Evolutionary conservation across 2,329 filamentous ascomycete species (phyloP).

Genomic region (Penicillium sp.): DNA sequence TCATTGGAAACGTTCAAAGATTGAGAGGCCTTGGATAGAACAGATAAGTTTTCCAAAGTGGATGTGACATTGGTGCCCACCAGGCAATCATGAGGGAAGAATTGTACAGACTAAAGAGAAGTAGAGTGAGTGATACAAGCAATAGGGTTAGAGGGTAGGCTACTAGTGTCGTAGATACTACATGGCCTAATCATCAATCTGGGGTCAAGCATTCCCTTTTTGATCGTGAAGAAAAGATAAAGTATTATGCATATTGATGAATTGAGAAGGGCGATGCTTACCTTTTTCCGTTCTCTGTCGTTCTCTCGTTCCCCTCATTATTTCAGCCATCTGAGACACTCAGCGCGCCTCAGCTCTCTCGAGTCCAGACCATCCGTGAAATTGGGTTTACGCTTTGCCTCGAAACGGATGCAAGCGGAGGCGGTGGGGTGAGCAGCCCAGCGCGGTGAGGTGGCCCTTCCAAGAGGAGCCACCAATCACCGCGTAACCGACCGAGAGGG

Average conservation of each 20-base stretch:
- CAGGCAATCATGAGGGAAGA: no score
- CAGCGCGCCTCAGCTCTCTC: not conserved
- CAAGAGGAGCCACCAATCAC: conserved; percentile 1
- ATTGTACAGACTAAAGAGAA: no score
- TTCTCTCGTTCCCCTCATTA: not conserved
- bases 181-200: no score
- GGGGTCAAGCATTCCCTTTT: not conserved
- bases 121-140: no score
- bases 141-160: no score
- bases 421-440: conserved; percentile 3
- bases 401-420: conserved; percentile 20
- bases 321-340: not conserved
- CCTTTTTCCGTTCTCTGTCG: not conserved
- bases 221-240: not conserved
- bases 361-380: conserved; percentile 13
- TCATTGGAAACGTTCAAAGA: no score
- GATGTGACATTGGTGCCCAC: no score
- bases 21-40: no score
- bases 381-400: conserved; percentile 16
- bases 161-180: no score
- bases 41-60: no score
- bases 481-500: not conserved
- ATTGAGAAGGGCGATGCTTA: not conserved
- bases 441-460: conserved; percentile 1
- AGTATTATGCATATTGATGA: not conserved